Conservation (phyloP, 2,329 filamentous ascomycete genomes). For the Monosporascus sp. region DNA sequence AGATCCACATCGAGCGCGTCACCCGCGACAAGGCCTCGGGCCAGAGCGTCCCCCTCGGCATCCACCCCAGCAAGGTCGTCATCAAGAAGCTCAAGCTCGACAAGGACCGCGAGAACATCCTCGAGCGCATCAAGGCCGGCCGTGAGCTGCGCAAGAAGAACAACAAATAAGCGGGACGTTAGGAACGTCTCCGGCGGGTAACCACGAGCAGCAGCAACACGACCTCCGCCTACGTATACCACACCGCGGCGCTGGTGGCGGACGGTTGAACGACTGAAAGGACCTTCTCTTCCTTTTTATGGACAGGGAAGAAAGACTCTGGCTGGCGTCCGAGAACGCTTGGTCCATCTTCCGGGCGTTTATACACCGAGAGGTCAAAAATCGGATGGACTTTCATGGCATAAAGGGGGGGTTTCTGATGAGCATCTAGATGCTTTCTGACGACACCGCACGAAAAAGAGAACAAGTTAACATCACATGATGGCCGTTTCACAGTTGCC, state of each 20-base stretch:
- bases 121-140: slow-evolving; percentile 77
- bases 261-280: too few relatives aligned
- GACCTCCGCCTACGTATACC: background rate
- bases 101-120: slow-evolving; percentile 87
- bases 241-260: too few relatives aligned
- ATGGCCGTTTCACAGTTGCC: slow-evolving; percentile 66
- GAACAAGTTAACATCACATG: slow-evolving; percentile 48
- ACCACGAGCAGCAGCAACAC: background rate
- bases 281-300: background rate
- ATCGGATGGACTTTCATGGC: background rate
- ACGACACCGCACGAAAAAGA: slow-evolving; percentile 27
- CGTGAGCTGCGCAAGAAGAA: slow-evolving; percentile 70
- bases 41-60: slow-evolving; percentile 88
- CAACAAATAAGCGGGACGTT: slow-evolving; percentile 42
- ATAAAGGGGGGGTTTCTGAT: slow-evolving; percentile 2
- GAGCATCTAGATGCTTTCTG: slow-evolving; percentile 27
- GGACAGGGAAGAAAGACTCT: background rate
- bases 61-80: slow-evolving; percentile 95
- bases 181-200: background rate
- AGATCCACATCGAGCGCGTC: slow-evolving; percentile 95
- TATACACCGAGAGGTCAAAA: background rate
- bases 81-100: slow-evolving; percentile 98
- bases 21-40: slow-evolving; percentile 96
- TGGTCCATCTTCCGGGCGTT: background rate
- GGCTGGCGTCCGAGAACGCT: background rate